Evolutionary conservation across 441 rosid genomes (phyloP), one percentile per base, ranked within the genome.

Genomic region (Pelargonium australe): DNA sequence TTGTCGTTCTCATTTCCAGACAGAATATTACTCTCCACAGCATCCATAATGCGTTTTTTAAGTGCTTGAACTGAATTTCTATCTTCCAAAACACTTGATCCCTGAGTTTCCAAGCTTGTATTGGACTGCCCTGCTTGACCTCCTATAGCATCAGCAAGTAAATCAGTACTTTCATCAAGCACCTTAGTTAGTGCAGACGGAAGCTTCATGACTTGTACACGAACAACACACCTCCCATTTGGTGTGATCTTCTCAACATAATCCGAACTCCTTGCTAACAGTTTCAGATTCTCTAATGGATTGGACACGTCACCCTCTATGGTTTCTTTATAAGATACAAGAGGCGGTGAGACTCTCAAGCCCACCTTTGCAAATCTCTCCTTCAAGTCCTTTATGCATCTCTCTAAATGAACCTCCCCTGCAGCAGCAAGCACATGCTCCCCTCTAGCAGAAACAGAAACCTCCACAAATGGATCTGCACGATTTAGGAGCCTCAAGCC

Each of bases 381-480:
- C 78, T 77, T 88, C 83, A 90, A 80, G 84, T 94, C 96, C 78
- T 89, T 91, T 19, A 87, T 72, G 69, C 97, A 91, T 83, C 96
- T 87, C 79, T 94, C 98, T 3, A 94, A 79, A 76, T 94, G 98
- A 75, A 94, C 96, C 72, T 94, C 97, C 65, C 98, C 97, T 5
- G 94, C 98, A 74, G 96, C 96, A 69, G 95, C 88, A 71, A 94
- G 89, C 68, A 94, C 97, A 63, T 91, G 90, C 69, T 94, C 99
- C 63, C 97, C 97, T 80, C 92, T 83, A 69, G 92, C 83, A 67
- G 99, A 94, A 72, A 94, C 94, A 19, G 85, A 78, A 41, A 94
- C 90, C 83, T 89, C 95, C 13, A 94, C 89, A 83, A 91, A 94
- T n/a, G 96, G 97, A 80, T 94, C 95, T 45, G 96, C 99, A 12